These are phyloP conservation scores for Calamus simplicifolius DNA, from an alignment of 176 grass and related monocot species.

Conservation along the genomic window DNA sequence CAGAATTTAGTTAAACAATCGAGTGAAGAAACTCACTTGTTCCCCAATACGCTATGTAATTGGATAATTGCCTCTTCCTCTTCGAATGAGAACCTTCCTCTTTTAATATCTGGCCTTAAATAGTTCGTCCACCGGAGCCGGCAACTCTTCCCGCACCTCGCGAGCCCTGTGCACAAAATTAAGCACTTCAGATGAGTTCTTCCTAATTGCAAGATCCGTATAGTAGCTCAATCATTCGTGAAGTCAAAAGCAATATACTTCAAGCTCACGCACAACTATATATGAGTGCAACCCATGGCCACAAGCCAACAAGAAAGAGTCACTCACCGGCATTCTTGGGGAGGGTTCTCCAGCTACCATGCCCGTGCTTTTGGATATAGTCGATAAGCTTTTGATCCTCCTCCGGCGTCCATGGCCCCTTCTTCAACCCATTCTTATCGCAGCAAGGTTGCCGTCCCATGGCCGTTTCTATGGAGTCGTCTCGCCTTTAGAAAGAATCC, in stretches of 20 bases:
- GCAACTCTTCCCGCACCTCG: conserved; percentile 97
- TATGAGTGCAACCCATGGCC: too few species aligned
- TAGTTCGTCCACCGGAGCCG: conserved; percentile 96
- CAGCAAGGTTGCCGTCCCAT: conserved; percentile 96
- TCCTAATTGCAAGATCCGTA: too few species aligned
- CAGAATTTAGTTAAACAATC: not conserved
- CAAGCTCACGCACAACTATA: not conserved
- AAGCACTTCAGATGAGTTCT: not conserved
- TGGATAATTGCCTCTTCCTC: conserved; percentile 98
- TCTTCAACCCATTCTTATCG: conserved; percentile 80
- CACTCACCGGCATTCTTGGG: conserved; percentile 84
- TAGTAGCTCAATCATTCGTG: too few species aligned
- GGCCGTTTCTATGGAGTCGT: too few species aligned
- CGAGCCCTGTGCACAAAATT: conserved; percentile 34
- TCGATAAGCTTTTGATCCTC: conserved; percentile 94
- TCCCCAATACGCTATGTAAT: conserved; percentile 84
- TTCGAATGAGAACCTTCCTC: conserved; percentile 94
- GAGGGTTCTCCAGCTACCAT: conserved; percentile 88
- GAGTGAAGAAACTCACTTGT: conserved; percentile 57
- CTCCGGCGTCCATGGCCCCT: conserved; percentile 83
- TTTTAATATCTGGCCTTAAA: conserved; percentile 87
- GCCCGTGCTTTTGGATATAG: conserved; percentile 78
- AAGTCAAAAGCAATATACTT: not conserved
- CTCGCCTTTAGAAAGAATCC: too few species aligned
- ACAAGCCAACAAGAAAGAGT: too few species aligned